These are phyloP conservation scores for Lactarius sanguifluus DNA, from an alignment of 768 basidiomycete species.

Conservation along the genomic window DNA sequence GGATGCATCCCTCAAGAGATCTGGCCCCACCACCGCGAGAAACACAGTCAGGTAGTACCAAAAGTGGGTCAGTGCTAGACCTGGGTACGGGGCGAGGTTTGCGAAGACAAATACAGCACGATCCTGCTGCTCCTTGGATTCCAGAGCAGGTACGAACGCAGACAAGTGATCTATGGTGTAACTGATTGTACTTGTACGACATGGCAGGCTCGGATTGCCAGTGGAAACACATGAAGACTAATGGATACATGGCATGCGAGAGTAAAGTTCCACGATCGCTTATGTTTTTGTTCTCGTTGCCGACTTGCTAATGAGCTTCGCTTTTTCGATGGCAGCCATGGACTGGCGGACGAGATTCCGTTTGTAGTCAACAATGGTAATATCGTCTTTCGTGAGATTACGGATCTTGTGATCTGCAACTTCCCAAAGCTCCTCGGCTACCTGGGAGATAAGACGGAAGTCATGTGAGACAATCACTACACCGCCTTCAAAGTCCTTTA, in stretches of 20 bases:
- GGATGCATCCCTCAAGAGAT: not conserved
- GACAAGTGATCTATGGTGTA: not conserved
- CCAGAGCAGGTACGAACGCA: not conserved
- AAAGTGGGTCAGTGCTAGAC: not conserved
- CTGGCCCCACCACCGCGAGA: not conserved
- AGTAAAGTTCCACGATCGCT: not conserved
- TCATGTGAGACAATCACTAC: conserved; percentile 99
- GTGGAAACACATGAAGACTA: conserved; percentile 14
- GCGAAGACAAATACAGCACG: not conserved
- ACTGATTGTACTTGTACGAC: not conserved
- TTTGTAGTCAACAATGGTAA: conserved; percentile 94
- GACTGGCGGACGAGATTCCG: conserved; percentile 78
- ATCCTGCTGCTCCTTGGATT: not conserved
- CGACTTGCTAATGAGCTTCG: conserved; percentile 88
- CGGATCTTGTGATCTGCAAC: conserved; percentile 91
- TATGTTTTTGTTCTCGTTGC: conserved; percentile 68
- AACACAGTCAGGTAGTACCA: not conserved
- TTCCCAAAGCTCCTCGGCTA: conserved; percentile 99
- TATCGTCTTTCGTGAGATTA: conserved; percentile 88
- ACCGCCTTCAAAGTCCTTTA: conserved; percentile 96
- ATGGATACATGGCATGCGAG: conserved; percentile 16
- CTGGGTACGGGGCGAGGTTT: not conserved
- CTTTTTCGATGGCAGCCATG: conserved; percentile 87
- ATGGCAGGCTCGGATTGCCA: not conserved
- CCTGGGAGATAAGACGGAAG: conserved; percentile 97